These are phyloP conservation scores for Aspergillus clavatus DNA, from an alignment of 2,329 filamentous ascomycete genomes.

Conservation along the genomic window DNA sequence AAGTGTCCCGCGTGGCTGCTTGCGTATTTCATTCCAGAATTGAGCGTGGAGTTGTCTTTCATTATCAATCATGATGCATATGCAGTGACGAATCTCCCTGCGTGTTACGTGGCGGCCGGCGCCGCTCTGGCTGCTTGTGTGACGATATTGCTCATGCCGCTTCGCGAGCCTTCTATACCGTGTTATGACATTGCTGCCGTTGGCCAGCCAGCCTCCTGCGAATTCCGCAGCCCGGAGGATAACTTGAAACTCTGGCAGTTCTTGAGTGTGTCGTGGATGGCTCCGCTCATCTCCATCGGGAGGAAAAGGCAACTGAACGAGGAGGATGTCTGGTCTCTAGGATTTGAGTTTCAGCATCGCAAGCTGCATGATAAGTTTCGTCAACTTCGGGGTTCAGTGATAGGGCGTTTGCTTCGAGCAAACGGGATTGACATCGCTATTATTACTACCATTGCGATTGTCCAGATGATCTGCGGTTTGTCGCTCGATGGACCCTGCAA, in stretches of 20 bases:
- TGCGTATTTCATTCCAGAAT: constrained; percentile 26
- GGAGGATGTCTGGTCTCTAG: constrained; percentile 75
- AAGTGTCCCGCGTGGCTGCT: constrained; percentile 39
- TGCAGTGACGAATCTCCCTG: constrained; percentile 11
- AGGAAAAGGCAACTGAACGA: constrained; percentile 64
- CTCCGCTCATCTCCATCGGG: constrained; percentile 64
- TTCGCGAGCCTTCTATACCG: constrained; percentile 56
- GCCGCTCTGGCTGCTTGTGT: constrained; percentile 47
- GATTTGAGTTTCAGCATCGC: constrained; percentile 75
- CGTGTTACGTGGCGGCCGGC: constrained; percentile 29
- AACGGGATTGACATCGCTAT: constrained; percentile 76
- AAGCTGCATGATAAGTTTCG: constrained; percentile 70
- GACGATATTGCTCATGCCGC: constrained; percentile 62
- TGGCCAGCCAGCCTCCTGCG: constrained; percentile 51
- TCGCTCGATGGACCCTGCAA: not conserved
- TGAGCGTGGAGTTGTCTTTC: constrained; percentile 34
- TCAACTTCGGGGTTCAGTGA: constrained; percentile 66
- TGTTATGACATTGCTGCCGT: constrained; percentile 56
- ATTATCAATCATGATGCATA: constrained; percentile 20
- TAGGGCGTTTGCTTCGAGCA: constrained; percentile 63
- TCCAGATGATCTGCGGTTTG: constrained; percentile 56
- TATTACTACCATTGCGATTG: constrained; percentile 58
- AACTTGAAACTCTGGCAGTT: constrained; percentile 75
- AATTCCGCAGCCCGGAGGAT: constrained; percentile 73
- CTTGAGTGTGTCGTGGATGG: constrained; percentile 79